Base-by-base conservation (phyloP, 306 rosid genomes). In the Arachis hypogaea region DNA sequence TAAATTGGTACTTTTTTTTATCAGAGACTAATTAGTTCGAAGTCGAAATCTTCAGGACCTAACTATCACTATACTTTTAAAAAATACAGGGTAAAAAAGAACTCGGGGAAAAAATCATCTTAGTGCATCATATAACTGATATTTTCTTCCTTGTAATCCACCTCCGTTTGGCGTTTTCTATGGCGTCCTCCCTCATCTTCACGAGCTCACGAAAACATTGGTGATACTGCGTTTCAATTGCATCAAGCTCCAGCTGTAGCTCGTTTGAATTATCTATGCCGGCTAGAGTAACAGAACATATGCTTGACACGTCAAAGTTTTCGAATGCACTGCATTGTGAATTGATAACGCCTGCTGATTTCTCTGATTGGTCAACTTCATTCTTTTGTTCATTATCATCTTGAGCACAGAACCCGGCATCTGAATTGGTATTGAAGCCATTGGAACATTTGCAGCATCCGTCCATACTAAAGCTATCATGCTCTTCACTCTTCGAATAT, bases 171-270 rank as follows among this genome's bases (percentile, higher is more conserved):
- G 77, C 90, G 63, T 45, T 78, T 68, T 83, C 89, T 7, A 90
- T 83, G 29, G 93, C 95, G 72, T 82, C 89, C 77, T 87, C 93
- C 83, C 86, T 93, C 89, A 77, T 69, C 78, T 66, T 88, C 82
- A 71, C 43, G 63, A 93, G 96, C 64, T 85, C 85, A 52, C 71
- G 65, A 69, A 86, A 80, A 64, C 85, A 64, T 45, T 79, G 93
- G 64, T 59, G 83, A 75, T 80, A 90, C 73, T 83, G 85, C 28
- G 45, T 11, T 36, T 93, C 88, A 40, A 91, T 91, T 33, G 93
- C 86, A 63, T 81, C 90, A 38, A 91, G 83, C 86, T 91, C 98
- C 85, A 70, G 40, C 82, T 82, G 85, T 36, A 91, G 85, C 77
- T 82, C 87, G 4, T 77, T 54, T 9, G 68, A 40, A 42, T 72